These are phyloP conservation scores for Ustilago sp. DNA, from an alignment of 1,284 basidiomycete species.

Conservation along the genomic window DNA sequence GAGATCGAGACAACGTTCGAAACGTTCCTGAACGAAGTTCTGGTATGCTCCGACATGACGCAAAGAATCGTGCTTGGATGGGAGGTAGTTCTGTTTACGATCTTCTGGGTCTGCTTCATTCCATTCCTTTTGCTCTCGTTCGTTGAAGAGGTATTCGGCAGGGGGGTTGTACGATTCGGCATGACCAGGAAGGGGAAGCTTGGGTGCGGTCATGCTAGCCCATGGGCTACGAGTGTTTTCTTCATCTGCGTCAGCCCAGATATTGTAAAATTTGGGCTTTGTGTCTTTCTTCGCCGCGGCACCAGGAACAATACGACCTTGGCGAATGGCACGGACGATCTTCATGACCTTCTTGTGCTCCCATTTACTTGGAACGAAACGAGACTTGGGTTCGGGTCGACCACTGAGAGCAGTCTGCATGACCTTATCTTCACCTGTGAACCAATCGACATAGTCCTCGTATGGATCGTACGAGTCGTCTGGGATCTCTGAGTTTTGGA, in stretches of 20 bases:
- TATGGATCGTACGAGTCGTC: constrained; percentile 85
- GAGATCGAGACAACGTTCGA: constrained; percentile 92
- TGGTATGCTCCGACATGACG: constrained; percentile 92
- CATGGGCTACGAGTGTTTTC: constrained; percentile 66
- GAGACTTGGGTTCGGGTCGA: constrained; percentile 93
- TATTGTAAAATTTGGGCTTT: constrained; percentile 84
- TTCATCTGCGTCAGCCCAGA: constrained; percentile 80
- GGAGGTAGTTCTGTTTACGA: constrained; percentile 88
- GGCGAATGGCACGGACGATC: constrained; percentile 96
- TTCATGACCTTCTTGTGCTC: constrained; percentile 99
- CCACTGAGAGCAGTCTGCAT: constrained; percentile 91
- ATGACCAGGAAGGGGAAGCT: constrained; percentile 87
- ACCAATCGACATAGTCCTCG: constrained; percentile 94
- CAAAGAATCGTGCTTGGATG: constrained; percentile 85
- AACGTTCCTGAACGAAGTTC: constrained; percentile 92
- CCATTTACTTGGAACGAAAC: constrained; percentile 99
- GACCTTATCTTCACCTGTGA: constrained; percentile 93
- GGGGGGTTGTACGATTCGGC: constrained; percentile 98
- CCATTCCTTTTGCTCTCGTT: constrained; percentile 86
- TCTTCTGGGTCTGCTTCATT: constrained; percentile 88
- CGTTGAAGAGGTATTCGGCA: constrained; percentile 93
- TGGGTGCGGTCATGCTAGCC: constrained; percentile 84
- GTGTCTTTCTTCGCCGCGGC: constrained; percentile 76
- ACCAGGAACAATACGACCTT: constrained; percentile 90
- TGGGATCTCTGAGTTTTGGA: constrained; percentile 91